These are phyloP conservation scores for Phoma sp. DNA, from an alignment of 2,329 filamentous ascomycete genomes.

Conservation along the genomic window DNA sequence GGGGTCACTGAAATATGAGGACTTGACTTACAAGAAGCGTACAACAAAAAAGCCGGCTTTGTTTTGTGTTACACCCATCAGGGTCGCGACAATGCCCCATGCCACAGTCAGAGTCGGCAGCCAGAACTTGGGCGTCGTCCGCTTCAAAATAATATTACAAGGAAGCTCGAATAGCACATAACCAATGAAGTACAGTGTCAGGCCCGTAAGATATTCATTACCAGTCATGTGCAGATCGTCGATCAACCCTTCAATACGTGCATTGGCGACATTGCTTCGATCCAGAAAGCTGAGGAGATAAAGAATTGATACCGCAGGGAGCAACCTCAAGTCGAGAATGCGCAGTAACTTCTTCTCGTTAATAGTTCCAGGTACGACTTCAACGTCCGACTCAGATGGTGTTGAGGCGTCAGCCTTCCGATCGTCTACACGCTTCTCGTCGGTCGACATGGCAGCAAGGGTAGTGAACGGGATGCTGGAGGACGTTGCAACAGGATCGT, in stretches of 20 bases:
- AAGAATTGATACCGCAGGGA: conserved; percentile 51
- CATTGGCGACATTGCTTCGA: conserved; percentile 55
- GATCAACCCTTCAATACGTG: conserved; percentile 47
- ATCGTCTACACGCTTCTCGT: conserved; percentile 26
- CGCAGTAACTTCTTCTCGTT: conserved; percentile 65
- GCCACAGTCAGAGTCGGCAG: conserved; percentile 55
- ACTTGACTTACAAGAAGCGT: conserved; percentile 52
- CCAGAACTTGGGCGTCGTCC: conserved; percentile 60
- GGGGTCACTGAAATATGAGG: background rate
- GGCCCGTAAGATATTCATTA: conserved; percentile 66
- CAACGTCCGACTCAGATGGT: conserved; percentile 36
- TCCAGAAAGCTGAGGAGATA: conserved; percentile 51
- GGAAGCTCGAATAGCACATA: conserved; percentile 58
- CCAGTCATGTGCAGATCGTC: conserved; percentile 43
- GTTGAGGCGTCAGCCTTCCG: conserved; percentile 22
- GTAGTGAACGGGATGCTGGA: background rate
- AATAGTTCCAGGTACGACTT: conserved; percentile 39
- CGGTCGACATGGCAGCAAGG: conserved; percentile 13
- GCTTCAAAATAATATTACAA: conserved; percentile 54
- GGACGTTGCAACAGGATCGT: background rate
- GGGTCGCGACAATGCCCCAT: conserved; percentile 58
- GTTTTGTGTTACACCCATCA: conserved; percentile 57
- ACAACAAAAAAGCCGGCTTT: conserved; percentile 54
- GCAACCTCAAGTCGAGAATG: conserved; percentile 56
- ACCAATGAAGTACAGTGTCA: conserved; percentile 69